phyloP scores from a whole-genome alignment of 495 filamentous ascomycete species.

The Xylona heveae region DNA sequence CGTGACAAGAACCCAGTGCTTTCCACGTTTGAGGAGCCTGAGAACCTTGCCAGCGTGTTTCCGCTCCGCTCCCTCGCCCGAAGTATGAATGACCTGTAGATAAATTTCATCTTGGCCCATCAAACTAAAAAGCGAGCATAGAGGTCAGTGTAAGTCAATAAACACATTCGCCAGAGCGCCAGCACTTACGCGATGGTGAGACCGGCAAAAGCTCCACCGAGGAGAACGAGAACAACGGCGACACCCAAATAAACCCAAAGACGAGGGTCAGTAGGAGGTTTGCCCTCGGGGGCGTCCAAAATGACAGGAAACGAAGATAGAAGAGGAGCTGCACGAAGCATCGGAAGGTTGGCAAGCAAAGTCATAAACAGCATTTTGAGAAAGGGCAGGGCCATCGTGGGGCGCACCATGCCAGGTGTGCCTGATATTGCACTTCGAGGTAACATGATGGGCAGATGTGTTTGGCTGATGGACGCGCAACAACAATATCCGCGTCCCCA shows the following conservation, averaged over 20 bases:
- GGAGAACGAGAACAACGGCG: conserved; percentile 53
- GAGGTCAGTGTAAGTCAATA: conserved; percentile 5
- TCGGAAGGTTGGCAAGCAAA: conserved; percentile 22
- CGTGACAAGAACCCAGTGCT: conserved; percentile 98
- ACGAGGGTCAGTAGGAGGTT: conserved; percentile 28
- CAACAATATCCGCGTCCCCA: too few species aligned
- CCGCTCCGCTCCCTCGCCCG: conserved; percentile 61
- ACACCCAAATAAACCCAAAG: conserved; percentile 52
- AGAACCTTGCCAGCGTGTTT: conserved; percentile 68
- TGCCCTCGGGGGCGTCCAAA: conserved; percentile 13
- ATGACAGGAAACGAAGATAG: conserved; percentile 2
- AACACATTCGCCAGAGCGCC: background rate
- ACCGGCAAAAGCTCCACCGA: conserved; percentile 88
- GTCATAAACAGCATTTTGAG: conserved; percentile 26
- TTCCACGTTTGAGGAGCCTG: conserved; percentile 62
- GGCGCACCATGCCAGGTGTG: too few species aligned
- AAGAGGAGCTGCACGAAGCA: conserved; percentile 20
- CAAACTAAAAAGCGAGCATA: conserved; percentile 3
- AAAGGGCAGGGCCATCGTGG: conserved; percentile 22
- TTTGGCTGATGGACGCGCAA: too few species aligned
- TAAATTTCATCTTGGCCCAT: conserved; percentile 71
- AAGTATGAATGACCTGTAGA: conserved; percentile 74
- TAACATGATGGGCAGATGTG: too few species aligned
- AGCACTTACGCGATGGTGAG: conserved; percentile 59
- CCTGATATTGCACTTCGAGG: too few species aligned